A percentile compares a stretch with the other conserved stretches of the same genome.
Evolutionary conservation across 768 basidiomycete genomes (phyloP).

Genomic region (Imleria badia): DNA sequence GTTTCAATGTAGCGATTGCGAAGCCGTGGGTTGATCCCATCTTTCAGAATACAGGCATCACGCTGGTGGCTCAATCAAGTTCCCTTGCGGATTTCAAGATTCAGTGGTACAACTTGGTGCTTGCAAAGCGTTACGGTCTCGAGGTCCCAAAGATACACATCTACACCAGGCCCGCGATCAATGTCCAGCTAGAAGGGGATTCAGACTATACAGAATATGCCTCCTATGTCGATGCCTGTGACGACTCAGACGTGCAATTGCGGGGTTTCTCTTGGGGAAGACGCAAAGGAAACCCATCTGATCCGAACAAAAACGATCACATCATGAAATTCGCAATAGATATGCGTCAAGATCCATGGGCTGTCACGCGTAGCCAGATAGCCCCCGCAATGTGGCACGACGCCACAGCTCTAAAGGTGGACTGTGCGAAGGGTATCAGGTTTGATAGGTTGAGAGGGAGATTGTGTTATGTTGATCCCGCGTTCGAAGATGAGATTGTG

Average conservation of each 20-base stretch:
- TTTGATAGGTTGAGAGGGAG: neutral
- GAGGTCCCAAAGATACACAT: neutral
- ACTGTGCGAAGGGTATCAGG: neutral
- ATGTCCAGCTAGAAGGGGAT: neutral
- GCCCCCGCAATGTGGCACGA: neutral
- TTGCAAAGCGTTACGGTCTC: neutral
- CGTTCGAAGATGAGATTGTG: neutral
- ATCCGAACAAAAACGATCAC: neutral
- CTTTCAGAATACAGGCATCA: neutral
- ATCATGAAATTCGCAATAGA: neutral
- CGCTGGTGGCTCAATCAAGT: neutral
- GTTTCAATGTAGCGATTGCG: neutral
- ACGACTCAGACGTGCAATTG: neutral
- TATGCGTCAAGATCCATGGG: neutral
- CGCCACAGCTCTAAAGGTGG: neutral
- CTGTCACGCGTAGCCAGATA: neutral
- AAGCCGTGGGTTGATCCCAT: neutral
- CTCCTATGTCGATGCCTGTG: neutral
- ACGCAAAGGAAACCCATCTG: neutral
- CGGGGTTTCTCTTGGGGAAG: neutral
- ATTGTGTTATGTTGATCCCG: neutral
- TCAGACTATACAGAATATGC: neutral
- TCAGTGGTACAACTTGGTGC: neutral
- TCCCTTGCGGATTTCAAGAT: neutral
- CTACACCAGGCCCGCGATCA: neutral